Conservation (phyloP, 148 eudicot species). For the Oxyria digyna region DNA sequence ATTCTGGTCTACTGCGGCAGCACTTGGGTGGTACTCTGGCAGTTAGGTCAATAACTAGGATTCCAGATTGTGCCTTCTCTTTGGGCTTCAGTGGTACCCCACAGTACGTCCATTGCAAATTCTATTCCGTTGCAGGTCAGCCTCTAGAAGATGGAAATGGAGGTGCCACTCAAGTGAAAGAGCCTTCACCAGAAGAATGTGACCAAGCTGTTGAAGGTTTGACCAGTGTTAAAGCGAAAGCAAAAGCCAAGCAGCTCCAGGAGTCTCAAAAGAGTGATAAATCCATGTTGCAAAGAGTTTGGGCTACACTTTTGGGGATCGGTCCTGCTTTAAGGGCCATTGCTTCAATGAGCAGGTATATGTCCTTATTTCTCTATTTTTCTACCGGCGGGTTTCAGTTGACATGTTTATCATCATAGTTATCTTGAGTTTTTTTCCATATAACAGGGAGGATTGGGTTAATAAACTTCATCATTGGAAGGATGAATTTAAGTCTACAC, state of each 20-base stretch:
- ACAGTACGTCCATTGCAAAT: slow-evolving; percentile 18
- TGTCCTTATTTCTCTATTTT: not conserved
- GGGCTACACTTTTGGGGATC: slow-evolving; percentile 61
- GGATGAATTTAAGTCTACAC: slow-evolving; percentile 46
- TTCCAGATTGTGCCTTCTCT: slow-evolving; percentile 17
- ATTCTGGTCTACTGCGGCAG: slow-evolving; percentile 22
- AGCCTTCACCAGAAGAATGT: slow-evolving; percentile 79
- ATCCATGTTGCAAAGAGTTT: slow-evolving; percentile 30
- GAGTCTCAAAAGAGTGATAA: slow-evolving; percentile 43
- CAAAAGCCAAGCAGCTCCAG: slow-evolving; percentile 42
- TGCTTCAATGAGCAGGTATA: slow-evolving; percentile 79
- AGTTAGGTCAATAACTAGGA: slow-evolving; percentile 15
- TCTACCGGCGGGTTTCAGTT: not conserved
- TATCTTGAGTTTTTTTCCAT: not conserved
- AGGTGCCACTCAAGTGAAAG: slow-evolving; percentile 35
- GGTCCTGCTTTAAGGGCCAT: slow-evolving; percentile 69
- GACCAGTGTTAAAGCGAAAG: slow-evolving; percentile 57
- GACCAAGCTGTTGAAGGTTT: slow-evolving; percentile 82
- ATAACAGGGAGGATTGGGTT: slow-evolving; percentile 69
- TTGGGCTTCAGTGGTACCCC: slow-evolving; percentile 17
- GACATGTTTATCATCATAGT: not conserved
- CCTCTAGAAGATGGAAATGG: slow-evolving; percentile 31
- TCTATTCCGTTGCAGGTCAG: slow-evolving; percentile 42
- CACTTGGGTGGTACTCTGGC: slow-evolving; percentile 19
- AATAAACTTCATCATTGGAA: slow-evolving; percentile 60